Evolutionary conservation across 1,284 basidiomycete genomes (phyloP).

Genomic region (Apiotrichum sp.): DNA sequence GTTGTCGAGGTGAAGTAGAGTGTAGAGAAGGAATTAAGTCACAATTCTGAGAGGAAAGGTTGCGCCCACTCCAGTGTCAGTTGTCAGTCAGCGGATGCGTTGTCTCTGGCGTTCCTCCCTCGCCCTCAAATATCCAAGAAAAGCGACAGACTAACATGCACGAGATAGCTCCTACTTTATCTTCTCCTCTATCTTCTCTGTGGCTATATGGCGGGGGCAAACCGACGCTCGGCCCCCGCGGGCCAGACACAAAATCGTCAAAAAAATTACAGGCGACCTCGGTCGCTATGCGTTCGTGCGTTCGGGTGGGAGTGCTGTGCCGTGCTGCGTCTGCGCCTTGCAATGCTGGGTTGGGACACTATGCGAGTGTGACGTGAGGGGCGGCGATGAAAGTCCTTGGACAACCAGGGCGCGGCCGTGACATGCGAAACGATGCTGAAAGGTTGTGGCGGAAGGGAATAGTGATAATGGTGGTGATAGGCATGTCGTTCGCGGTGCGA

Average conservation of each 20-base stretch:
- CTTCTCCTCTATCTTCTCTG: conserved; percentile 12
- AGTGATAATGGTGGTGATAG: neutral
- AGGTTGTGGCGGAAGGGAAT: conserved; percentile 4
- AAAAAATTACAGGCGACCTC: conserved; percentile 8
- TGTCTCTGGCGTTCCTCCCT: too few species aligned
- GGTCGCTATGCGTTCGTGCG: conserved; percentile 8
- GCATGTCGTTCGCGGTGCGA: conserved; percentile 15
- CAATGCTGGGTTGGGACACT: conserved; percentile 18
- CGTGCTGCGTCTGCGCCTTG: neutral
- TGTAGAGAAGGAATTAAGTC: too few species aligned
- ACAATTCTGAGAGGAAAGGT: too few species aligned
- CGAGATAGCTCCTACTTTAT: conserved; percentile 3
- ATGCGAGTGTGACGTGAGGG: conserved; percentile 10
- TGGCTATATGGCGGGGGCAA: conserved; percentile 2
- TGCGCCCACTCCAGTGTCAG: too few species aligned
- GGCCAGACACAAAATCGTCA: neutral
- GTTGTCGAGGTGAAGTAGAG: too few species aligned
- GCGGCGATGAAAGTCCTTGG: conserved; percentile 42
- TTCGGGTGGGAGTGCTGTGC: neutral
- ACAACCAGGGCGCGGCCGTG: conserved; percentile 43
- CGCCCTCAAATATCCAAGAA: neutral
- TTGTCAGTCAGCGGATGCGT: too few species aligned
- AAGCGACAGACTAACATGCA: conserved; percentile 14
- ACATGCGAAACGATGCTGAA: conserved; percentile 14
- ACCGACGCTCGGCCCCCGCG: neutral